These are phyloP conservation scores for Saccharomyces hybrid DNA, from an alignment of 1,139 yeast genomes.

Conservation along the genomic window DNA sequence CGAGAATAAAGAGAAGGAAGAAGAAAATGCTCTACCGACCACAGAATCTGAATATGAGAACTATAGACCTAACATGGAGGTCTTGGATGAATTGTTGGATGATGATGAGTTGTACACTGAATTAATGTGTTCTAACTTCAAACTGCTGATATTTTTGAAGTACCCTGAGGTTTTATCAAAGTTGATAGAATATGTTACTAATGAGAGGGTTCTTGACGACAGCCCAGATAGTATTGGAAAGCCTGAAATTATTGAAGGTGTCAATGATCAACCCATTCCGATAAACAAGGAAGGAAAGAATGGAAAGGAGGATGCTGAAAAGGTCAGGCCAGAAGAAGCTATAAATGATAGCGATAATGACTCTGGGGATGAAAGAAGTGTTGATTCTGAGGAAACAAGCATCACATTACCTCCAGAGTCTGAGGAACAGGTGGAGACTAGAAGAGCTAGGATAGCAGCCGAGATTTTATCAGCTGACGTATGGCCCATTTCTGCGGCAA, in stretches of 20 bases:
- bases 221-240: conserved; percentile 10
- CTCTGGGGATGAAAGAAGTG: too few species aligned
- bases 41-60: conserved; percentile 25
- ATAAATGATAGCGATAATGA: too few species aligned
- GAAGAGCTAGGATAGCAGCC: too few species aligned
- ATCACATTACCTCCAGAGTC: too few species aligned
- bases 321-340: conserved; percentile 11
- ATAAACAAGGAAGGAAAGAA: background rate
- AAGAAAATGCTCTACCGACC: conserved; percentile 23
- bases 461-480: too few species aligned
- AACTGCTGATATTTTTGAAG: conserved; percentile 69
- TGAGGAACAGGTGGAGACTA: too few species aligned
- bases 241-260: conserved; percentile 6
- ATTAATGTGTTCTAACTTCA: conserved; percentile 70
- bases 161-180: conserved; percentile 59
- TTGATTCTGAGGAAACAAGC: too few species aligned
- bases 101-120: conserved; percentile 84
- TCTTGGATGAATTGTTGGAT: conserved; percentile 64
- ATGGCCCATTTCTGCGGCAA: too few species aligned
- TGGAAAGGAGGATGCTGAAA: conserved; percentile 6
- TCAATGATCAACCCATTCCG: conserved; percentile 3
- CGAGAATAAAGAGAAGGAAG: conserved; percentile 13
- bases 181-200: conserved; percentile 62
- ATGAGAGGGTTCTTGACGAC: conserved; percentile 27
- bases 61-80: conserved; percentile 32